Evolutionary conservation across 2,329 filamentous ascomycete genomes (phyloP).

Genomic region (Hypoxylon sp.): DNA sequence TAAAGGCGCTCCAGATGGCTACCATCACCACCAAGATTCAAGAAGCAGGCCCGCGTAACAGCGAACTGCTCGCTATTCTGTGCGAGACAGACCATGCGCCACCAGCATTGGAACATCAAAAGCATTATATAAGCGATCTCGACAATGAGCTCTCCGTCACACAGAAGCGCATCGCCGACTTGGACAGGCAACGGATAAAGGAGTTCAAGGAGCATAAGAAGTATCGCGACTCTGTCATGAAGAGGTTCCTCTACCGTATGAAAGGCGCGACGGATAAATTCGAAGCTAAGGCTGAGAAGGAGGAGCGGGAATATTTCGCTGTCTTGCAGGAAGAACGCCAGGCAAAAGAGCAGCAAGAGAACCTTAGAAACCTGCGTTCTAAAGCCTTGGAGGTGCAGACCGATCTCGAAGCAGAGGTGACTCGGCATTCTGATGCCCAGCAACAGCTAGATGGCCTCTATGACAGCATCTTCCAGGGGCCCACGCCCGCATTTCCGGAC

Average conservation of each 20-base stretch:
- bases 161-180: slow-evolving; percentile 48
- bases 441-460: slow-evolving; percentile 60
- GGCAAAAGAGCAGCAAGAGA: slow-evolving; percentile 52
- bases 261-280: slow-evolving; percentile 59
- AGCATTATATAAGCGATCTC: slow-evolving; percentile 55
- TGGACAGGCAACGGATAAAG: slow-evolving; percentile 53
- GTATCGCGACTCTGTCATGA: slow-evolving; percentile 61
- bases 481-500: slow-evolving; percentile 60
- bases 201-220: slow-evolving; percentile 61
- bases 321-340: slow-evolving; percentile 58
- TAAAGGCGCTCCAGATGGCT: slow-evolving; percentile 21
- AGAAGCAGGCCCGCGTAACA: slow-evolving; percentile 51
- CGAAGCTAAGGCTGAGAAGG: slow-evolving; percentile 57
- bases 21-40: slow-evolving; percentile 50
- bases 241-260: slow-evolving; percentile 60
- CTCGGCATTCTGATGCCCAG: slow-evolving; percentile 52
- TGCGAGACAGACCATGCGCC: slow-evolving; percentile 58
- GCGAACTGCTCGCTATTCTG: slow-evolving; percentile 55
- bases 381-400: slow-evolving; percentile 49
- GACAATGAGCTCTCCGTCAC: slow-evolving; percentile 50
- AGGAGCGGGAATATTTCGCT: slow-evolving; percentile 63
- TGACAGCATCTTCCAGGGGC: slow-evolving; percentile 60
- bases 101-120: slow-evolving; percentile 55
- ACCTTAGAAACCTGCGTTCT: slow-evolving; percentile 50
- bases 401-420: slow-evolving; percentile 49